phyloP scores from a whole-genome alignment of 192 early-diverging fungal species.

The Backusella psychrophila region DNA sequence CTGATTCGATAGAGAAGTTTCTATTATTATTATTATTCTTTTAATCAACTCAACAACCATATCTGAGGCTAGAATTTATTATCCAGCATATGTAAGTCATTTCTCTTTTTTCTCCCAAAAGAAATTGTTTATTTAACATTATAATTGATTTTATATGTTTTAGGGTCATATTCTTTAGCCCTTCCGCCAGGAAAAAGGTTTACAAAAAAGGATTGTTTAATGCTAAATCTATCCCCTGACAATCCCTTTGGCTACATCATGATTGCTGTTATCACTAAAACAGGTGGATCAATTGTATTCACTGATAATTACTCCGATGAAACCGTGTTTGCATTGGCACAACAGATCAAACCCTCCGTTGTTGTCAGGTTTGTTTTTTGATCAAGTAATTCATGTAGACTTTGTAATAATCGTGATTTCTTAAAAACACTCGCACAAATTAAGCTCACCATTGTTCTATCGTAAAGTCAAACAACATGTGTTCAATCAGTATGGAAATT shows the following conservation, averaged over 20 bases:
- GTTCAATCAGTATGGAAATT: conserved; percentile 28
- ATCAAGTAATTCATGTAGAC: background rate
- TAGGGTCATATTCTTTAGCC: conserved; percentile 33
- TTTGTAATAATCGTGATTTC: background rate
- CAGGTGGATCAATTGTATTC: conserved; percentile 71
- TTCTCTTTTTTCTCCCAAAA: background rate
- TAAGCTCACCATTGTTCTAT: conserved; percentile 29
- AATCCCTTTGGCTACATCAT: conserved; percentile 35
- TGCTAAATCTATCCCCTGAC: conserved; percentile 32
- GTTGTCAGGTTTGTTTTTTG: conserved; percentile 47
- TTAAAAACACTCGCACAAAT: background rate
- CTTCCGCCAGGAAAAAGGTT: conserved; percentile 35
- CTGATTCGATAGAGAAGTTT: background rate
- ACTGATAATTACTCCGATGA: conserved; percentile 32
- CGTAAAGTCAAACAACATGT: conserved; percentile 30
- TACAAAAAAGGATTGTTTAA: conserved; percentile 26
- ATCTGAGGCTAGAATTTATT: background rate
- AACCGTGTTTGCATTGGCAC: conserved; percentile 67
- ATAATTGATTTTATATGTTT: background rate
- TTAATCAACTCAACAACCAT: background rate
- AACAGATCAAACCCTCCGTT: conserved; percentile 69
- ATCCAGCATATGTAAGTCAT: conserved; percentile 5
- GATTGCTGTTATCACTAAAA: conserved; percentile 31
- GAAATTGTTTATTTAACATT: background rate
- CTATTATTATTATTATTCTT: background rate